Evolutionary conservation across 1,139 yeast genomes (phyloP), one percentile per base, ranked within the genome.

Genomic region (Pichia cactophila): DNA sequence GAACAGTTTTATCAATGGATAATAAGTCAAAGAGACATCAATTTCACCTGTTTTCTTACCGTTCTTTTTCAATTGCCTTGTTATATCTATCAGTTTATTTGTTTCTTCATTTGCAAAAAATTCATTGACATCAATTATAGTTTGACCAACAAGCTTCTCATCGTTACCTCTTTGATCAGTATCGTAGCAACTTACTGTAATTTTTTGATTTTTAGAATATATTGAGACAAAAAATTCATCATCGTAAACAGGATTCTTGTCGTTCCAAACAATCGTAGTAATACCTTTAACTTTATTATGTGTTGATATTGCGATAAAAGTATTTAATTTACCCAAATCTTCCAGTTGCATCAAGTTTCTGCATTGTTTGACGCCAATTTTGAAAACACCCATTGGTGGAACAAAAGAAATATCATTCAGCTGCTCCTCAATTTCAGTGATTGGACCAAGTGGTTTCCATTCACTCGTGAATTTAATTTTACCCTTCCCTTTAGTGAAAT

Each of bases 391-490:
- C 56, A 85, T 70, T 45, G 90, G 80, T 35, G 84, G 77, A 54
- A 71, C 69, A 54, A 71, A 70, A 50, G 70, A 68, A 28, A 72
- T 69, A 49, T 72, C 69, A 9, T 72, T 70, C 10, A 9, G 5
- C 23, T 9, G 12, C 35, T 72, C 69, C 48, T 72, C 69, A 4
- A 72, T 70, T 29, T 70, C 66, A 44, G 81, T 82, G 45, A 75
- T 70, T 59, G 82, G 69, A 20, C 76, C 75, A 50, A 86, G 69
- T n/a, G 90, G 86, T 61, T 83, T 85, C 90, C 92, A 86, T 37
- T 67, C 64, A 45, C 86, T 80, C 45, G 76, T 66, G 42, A 84
- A 61, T 60, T 78, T 72, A 51, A 81, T 66, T 44, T 69, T 69
- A 56, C 87, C 81, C 39, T 70, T 65, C 20, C 79, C 80, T 3